phyloP scores from a whole-genome alignment of 1,284 basidiomycete genomes.

The Anthracocystis panici-leucophaei region DNA sequence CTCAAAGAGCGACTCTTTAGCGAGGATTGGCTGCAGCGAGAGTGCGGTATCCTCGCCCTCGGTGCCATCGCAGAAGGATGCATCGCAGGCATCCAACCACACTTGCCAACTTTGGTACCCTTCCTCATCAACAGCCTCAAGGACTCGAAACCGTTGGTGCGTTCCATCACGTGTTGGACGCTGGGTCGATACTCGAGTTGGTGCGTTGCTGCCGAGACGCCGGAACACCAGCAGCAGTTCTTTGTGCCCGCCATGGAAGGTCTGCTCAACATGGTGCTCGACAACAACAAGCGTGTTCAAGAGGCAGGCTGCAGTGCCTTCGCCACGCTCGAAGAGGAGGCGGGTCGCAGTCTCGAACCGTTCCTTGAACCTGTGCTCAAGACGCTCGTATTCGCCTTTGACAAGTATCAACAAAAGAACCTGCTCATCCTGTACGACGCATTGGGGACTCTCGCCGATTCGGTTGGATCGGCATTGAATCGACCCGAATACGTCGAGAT shows the following conservation, averaged over 20 bases:
- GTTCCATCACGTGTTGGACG: conserved; percentile 99
- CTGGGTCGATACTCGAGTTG: conserved; percentile 97
- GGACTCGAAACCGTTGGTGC: conserved; percentile 95
- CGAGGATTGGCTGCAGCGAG: conserved; percentile 90
- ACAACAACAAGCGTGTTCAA: conserved; percentile 98
- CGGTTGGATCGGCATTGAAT: conserved; percentile 88
- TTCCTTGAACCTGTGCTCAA: conserved; percentile 94
- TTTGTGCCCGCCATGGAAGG: conserved; percentile 99
- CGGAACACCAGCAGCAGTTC: conserved; percentile 88
- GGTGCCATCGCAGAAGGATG: conserved; percentile 99
- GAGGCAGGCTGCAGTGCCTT: conserved; percentile 99
- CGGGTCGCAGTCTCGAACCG: conserved; percentile 86
- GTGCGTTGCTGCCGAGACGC: conserved; percentile 81
- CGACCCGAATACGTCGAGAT: conserved; percentile 90
- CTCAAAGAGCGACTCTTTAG: conserved; percentile 95
- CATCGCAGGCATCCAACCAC: conserved; percentile 93
- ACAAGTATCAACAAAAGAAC: conserved; percentile 99
- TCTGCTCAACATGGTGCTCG: conserved; percentile 96
- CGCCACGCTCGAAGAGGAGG: conserved; percentile 98
- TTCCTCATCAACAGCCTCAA: conserved; percentile 90
- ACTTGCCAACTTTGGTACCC: conserved; percentile 89
- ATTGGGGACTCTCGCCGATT: conserved; percentile 95
- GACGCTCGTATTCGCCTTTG: conserved; percentile 94
- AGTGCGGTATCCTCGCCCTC: conserved; percentile 94
- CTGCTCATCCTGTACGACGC: conserved; percentile 98